phyloP scores from a whole-genome alignment of 1,139 yeast species.

The Scheffersomyces insectosa region DNA sequence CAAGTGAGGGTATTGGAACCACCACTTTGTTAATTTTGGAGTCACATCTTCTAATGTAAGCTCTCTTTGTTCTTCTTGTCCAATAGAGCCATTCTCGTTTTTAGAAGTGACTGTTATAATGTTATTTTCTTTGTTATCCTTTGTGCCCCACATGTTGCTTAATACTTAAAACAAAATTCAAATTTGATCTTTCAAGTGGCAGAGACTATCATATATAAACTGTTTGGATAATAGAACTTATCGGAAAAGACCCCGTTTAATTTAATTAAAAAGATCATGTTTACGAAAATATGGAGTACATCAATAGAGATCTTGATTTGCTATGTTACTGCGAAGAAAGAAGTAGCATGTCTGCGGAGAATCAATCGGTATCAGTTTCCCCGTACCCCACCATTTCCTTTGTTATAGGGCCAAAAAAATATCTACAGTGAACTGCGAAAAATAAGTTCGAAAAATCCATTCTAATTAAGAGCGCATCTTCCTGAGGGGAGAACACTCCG shows the following conservation, averaged over 20 bases:
- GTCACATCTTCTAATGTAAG: slow-evolving; percentile 4
- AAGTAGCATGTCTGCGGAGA: neutral
- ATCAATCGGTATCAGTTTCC: neutral
- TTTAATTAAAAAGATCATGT: neutral
- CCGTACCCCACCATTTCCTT: neutral
- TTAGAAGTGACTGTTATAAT: slow-evolving; percentile 1
- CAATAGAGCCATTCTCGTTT: neutral
- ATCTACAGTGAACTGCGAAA: neutral
- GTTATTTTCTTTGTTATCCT: neutral
- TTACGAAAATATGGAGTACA: neutral
- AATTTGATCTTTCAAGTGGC: neutral
- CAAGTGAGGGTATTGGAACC: slow-evolving; percentile 4
- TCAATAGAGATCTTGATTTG: neutral
- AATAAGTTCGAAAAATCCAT: slow-evolving; percentile 5
- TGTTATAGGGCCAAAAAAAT: neutral
- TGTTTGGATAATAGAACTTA: neutral
- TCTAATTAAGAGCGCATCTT: neutral
- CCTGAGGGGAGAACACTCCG: neutral
- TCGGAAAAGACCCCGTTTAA: neutral
- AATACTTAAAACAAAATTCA: neutral
- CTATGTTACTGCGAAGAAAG: neutral
- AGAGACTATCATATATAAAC: neutral
- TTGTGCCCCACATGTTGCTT: neutral
- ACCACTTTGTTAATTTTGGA: slow-evolving; percentile 4
- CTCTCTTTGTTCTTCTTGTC: neutral